Evolutionary conservation across 208 protist species (phyloP).

Genomic region (Crithidia fasciculata): DNA sequence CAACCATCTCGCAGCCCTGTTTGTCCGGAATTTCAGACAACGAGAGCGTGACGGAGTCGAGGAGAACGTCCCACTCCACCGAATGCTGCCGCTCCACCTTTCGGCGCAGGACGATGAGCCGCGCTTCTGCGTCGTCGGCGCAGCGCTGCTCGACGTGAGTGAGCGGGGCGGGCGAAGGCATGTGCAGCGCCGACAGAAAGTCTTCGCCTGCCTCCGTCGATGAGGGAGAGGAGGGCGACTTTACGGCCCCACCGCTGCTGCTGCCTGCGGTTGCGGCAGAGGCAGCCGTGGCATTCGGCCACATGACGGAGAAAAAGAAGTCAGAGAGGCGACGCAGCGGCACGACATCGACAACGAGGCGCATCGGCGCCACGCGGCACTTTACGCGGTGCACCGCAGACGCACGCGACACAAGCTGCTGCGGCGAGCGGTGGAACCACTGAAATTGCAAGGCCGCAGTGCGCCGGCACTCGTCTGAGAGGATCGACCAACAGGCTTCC

Average conservation of each 20-base stretch:
- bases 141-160: slow-evolving; percentile 29
- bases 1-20: slow-evolving; percentile 27
- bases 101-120: slow-evolving; percentile 24
- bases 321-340: slow-evolving; percentile 24
- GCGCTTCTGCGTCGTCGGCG: slow-evolving; percentile 6
- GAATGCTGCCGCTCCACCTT: slow-evolving; percentile 29
- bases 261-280: background rate
- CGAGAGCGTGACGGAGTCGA: slow-evolving; percentile 27
- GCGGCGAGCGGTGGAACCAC: slow-evolving; percentile 22
- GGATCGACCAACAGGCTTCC: slow-evolving; percentile 35
- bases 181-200: slow-evolving; percentile 18
- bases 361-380: slow-evolving; percentile 12
- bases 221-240: background rate
- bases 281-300: slow-evolving; percentile 3
- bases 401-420: slow-evolving; percentile 13
- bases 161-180: slow-evolving; percentile 4
- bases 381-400: slow-evolving; percentile 19
- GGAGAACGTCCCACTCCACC: slow-evolving; percentile 26
- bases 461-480: slow-evolving; percentile 28
- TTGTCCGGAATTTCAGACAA: slow-evolving; percentile 24
- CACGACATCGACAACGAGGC: slow-evolving; percentile 26
- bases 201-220: background rate
- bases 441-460: slow-evolving; percentile 15
- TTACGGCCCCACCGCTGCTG: background rate
- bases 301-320: slow-evolving; percentile 32